phyloP scores from a whole-genome alignment of 352 stramenopile species.

The Phytophthora multivora region DNA sequence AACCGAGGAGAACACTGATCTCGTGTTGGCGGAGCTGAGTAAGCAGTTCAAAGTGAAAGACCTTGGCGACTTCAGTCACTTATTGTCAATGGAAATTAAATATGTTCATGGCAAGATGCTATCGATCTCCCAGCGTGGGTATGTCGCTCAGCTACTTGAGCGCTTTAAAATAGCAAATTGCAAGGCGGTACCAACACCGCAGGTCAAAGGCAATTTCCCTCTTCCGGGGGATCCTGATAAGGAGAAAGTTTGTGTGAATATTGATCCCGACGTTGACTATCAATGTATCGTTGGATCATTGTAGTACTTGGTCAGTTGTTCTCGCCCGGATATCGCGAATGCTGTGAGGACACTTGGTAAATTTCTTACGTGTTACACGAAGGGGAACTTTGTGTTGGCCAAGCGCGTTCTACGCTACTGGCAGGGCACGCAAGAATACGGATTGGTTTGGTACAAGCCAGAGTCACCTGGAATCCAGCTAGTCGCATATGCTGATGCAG shows the following conservation, averaged over 20 bases:
- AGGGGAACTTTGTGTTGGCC: slow-evolving; percentile 6
- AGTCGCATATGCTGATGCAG: slow-evolving; percentile 3
- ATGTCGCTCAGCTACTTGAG: neutral
- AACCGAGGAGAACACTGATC: neutral
- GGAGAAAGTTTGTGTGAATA: slow-evolving; percentile 1
- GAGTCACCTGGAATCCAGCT: neutral
- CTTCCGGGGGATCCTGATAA: slow-evolving; percentile 5
- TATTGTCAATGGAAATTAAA: neutral
- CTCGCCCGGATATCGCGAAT: slow-evolving; percentile 12
- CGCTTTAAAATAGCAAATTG: slow-evolving; percentile 11
- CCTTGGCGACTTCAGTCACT: slow-evolving; percentile 1
- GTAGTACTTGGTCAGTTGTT: slow-evolving; percentile 8
- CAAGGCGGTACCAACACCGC: neutral
- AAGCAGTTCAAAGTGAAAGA: neutral
- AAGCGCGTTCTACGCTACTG: slow-evolving; percentile 17
- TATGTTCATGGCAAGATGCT: neutral
- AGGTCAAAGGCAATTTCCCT: neutral
- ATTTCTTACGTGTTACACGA: slow-evolving; percentile 10
- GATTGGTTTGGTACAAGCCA: slow-evolving; percentile 2
- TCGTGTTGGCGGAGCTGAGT: neutral
- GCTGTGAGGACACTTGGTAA: slow-evolving; percentile 6
- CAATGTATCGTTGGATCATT: slow-evolving; percentile 8
- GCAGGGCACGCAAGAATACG: slow-evolving; percentile 7
- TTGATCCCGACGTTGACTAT: slow-evolving; percentile 8
- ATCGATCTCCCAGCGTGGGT: neutral